Conservation (phyloP, 2,329 filamentous ascomycete species). For the Epichloe gansuensis region DNA sequence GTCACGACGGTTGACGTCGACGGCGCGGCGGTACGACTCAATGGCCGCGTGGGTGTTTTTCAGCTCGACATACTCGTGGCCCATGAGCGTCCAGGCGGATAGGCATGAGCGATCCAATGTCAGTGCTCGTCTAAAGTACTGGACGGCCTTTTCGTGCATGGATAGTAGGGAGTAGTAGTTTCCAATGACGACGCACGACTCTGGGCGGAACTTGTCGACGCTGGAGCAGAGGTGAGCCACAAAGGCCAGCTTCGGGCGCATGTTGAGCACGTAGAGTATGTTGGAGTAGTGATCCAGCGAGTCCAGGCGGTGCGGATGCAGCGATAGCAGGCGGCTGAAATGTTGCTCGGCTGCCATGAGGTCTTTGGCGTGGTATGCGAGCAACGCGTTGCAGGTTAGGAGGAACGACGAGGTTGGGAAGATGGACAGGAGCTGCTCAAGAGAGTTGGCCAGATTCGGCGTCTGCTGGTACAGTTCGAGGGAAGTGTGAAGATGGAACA, state of each 20-base stretch:
- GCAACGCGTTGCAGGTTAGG: constrained; percentile 74
- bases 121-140: constrained; percentile 89
- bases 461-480: constrained; percentile 86
- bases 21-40: constrained; percentile 87
- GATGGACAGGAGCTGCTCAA: constrained; percentile 67
- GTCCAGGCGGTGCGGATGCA: constrained; percentile 63
- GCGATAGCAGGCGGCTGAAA: constrained; percentile 69
- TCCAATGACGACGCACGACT: constrained; percentile 91
- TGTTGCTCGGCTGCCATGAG: constrained; percentile 54
- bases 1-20: constrained; percentile 90
- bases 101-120: constrained; percentile 83
- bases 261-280: constrained; percentile 85
- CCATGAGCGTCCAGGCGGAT: constrained; percentile 97
- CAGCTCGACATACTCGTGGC: constrained; percentile 95
- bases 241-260: constrained; percentile 81
- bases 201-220: constrained; percentile 90
- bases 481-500: constrained; percentile 84
- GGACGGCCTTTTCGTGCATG: constrained; percentile 92
- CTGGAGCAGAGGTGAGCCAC: constrained; percentile 81
- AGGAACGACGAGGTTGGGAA: constrained; percentile 86
- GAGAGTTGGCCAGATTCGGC: constrained; percentile 56
- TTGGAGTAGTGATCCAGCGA: constrained; percentile 94
- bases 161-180: constrained; percentile 95
- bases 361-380: constrained; percentile 84
- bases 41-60: constrained; percentile 98